Conservation (phyloP, 148 eudicot species). For the Chenopodium suecicum region DNA sequence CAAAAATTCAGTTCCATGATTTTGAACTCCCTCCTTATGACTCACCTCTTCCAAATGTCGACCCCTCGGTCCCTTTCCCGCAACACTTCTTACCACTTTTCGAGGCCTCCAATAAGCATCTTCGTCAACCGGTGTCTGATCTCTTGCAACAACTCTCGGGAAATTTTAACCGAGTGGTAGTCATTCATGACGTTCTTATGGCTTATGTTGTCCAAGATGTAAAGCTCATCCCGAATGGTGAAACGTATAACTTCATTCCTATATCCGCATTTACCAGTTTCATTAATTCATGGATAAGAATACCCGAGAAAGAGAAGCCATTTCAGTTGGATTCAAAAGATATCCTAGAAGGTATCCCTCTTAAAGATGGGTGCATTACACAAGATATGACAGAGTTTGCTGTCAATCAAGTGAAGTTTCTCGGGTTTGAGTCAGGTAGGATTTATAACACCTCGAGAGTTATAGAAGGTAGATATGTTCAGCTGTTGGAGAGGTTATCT, state of each 20-base stretch:
- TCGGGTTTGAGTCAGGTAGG: slow-evolving; percentile 27
- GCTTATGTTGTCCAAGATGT: slow-evolving; percentile 30
- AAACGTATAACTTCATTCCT: slow-evolving; percentile 13
- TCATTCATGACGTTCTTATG: slow-evolving; percentile 23
- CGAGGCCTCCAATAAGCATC: slow-evolving; percentile 8
- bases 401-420: not conserved
- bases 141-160: slow-evolving; percentile 21
- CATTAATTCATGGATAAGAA: slow-evolving; percentile 9
- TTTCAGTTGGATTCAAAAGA: slow-evolving; percentile 18
- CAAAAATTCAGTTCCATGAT: slow-evolving; percentile 27
- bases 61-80: slow-evolving; percentile 10
- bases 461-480: slow-evolving; percentile 37
- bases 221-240: slow-evolving; percentile 24
- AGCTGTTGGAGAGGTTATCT: slow-evolving; percentile 14
- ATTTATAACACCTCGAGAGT: slow-evolving; percentile 30
- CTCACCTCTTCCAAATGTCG: slow-evolving; percentile 19
- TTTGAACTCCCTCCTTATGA: slow-evolving; percentile 19
- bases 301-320: slow-evolving; percentile 19
- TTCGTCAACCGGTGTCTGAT: slow-evolving; percentile 23
- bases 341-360: slow-evolving; percentile 19
- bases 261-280: slow-evolving; percentile 15
- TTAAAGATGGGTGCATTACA: slow-evolving; percentile 26
- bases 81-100: slow-evolving; percentile 24
- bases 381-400: slow-evolving; percentile 20
- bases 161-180: not conserved